Evolutionary conservation across 345 rosid genomes (phyloP), one percentile per base, ranked within the genome.

Genomic region (Erysimum cheiranthoides): DNA sequence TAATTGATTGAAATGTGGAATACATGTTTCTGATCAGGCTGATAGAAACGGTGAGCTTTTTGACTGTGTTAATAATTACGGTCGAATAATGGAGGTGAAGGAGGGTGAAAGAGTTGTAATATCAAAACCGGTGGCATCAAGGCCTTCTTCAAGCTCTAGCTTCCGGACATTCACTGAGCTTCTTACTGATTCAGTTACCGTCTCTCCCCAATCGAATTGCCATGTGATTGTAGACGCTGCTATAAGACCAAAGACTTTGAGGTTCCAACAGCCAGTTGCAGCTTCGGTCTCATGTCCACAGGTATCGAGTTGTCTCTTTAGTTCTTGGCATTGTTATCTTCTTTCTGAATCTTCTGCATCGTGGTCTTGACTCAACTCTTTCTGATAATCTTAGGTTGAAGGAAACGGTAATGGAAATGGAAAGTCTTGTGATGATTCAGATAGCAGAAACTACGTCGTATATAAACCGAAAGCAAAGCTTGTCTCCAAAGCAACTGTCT

Each of bases 401-500:
- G 69, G n/a, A 34, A 67, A 47, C 2, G 4, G 2, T 47, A 17
- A 36, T 43, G 63, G 18, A 40, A 73, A 34, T 32, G 57, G 63
- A 18, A 85, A 51, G 76, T 82, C 84, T 21, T 74, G 85, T 66
- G 85, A 81, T 31, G 85, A 80, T 63, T 61, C 84, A 18, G 89
- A 79, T 31, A 68, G 78, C 80, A 81, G 71, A 73, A 79, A 80
- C 31, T 86, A 83, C 1, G 77, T 88, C 14, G 71, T 93, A 39
- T 87, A 89, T 79, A 93, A 91, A 76, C 99, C 99, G 0, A 85
- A 79, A 80, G 97, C 98, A 28, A 91, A 86, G 80, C 86, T 93
- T 50, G 97, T 90, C 11, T 90, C 99, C 10, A 88, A 82, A 85
- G 79, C 92, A 66, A 88, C 97, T 4, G 84, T 86, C 67, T 87